Conservation (phyloP, 2,329 filamentous ascomycete species). For the Claviceps sorghi region DNA sequence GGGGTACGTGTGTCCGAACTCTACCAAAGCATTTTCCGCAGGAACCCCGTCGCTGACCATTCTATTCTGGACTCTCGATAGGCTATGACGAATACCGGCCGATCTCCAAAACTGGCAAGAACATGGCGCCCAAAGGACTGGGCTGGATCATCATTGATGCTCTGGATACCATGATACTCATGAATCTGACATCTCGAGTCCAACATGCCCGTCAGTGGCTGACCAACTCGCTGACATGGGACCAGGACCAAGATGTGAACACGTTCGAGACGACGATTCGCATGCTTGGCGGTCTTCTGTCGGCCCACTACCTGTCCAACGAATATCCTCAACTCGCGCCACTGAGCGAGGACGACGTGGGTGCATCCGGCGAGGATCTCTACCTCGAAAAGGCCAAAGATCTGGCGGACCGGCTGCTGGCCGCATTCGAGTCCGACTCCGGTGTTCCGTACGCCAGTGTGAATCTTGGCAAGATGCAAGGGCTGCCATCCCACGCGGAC, state of each 20-base stretch:
- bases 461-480: slow-evolving; percentile 63
- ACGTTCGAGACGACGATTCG: slow-evolving; percentile 97
- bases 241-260: slow-evolving; percentile 89
- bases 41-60: slow-evolving; percentile 13
- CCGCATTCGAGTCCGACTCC: slow-evolving; percentile 75
- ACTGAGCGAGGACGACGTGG: slow-evolving; percentile 54
- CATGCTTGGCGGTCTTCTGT: slow-evolving; percentile 86
- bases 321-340: slow-evolving; percentile 68
- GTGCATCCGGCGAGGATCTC: slow-evolving; percentile 67
- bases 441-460: slow-evolving; percentile 86
- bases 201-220: slow-evolving; percentile 83
- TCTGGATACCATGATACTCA: slow-evolving; percentile 91
- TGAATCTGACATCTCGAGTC: slow-evolving; percentile 85
- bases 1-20: slow-evolving; percentile 50
- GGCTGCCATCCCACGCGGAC: slow-evolving; percentile 70
- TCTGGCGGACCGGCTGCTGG: slow-evolving; percentile 70
- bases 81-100: slow-evolving; percentile 81
- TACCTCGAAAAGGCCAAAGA: slow-evolving; percentile 95
- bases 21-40: background rate
- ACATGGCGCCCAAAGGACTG: slow-evolving; percentile 80
- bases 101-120: slow-evolving; percentile 57
- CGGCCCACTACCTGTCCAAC: slow-evolving; percentile 87
- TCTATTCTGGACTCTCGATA: slow-evolving; percentile 15
- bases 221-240: slow-evolving; percentile 62
- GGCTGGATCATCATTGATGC: slow-evolving; percentile 98